Evolutionary conservation across 1,284 basidiomycete genomes (phyloP).

Genomic region (Marasmius tenuissimus): DNA sequence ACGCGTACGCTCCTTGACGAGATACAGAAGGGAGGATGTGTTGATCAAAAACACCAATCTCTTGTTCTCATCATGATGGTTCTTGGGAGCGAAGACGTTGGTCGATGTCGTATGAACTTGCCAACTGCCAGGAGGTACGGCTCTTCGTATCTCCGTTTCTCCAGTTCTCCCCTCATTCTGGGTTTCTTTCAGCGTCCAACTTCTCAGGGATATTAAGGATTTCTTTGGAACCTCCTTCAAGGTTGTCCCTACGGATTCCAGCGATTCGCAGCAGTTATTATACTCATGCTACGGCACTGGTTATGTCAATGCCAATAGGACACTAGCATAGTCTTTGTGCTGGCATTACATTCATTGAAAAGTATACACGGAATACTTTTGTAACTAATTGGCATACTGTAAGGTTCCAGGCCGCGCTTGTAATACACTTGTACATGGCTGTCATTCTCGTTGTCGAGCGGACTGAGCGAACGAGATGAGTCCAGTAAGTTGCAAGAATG

Average conservation of each 20-base stretch:
- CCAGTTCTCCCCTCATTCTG: not conserved
- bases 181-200: constrained; percentile 69
- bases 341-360: not conserved
- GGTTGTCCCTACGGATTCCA: constrained; percentile 49
- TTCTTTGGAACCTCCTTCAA: constrained; percentile 80
- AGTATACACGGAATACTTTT: not conserved
- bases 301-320: constrained; percentile 75
- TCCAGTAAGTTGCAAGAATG: too few species aligned
- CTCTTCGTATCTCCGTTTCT: not conserved
- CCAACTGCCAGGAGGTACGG: constrained; percentile 83
- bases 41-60: constrained; percentile 89
- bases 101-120: constrained; percentile 82
- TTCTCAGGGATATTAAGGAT: constrained; percentile 79
- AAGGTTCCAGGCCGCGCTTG: not conserved
- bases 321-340: constrained; percentile 50
- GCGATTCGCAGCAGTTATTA: constrained; percentile 53
- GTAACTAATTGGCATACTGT: not conserved
- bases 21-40: constrained; percentile 83
- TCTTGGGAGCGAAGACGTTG: constrained; percentile 94
- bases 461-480: not conserved
- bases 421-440: not conserved
- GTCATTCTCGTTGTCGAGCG: not conserved
- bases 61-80: constrained; percentile 92
- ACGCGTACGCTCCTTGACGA: constrained; percentile 79
- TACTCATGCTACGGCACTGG: constrained; percentile 82